Conservation (phyloP, 345 rosid species). For the Brassica incana region DNA sequence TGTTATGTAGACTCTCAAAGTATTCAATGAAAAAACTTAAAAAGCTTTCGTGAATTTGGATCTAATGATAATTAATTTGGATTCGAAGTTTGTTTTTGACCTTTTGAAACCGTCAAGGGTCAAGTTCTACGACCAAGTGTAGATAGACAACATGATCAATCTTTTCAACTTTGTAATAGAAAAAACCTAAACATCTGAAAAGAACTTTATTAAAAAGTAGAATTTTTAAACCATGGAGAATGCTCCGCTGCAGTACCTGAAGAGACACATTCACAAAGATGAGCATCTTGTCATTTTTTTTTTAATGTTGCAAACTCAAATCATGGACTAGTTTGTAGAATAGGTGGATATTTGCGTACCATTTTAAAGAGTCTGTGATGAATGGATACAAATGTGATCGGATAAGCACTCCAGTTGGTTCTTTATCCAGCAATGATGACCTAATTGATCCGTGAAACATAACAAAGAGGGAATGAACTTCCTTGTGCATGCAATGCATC, state of each 20-base stretch:
- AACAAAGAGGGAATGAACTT: slow-evolving; percentile 82
- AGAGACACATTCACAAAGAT: not conserved
- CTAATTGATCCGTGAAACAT: slow-evolving; percentile 87
- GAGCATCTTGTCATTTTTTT: not conserved
- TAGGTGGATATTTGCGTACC: slow-evolving; percentile 46
- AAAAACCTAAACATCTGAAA: not conserved
- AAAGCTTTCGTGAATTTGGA: slow-evolving; percentile 12
- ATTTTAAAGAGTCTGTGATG: slow-evolving; percentile 78
- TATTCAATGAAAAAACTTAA: no score
- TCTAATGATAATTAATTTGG: not conserved
- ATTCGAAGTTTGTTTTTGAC: not conserved
- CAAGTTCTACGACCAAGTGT: not conserved
- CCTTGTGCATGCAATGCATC: slow-evolving; percentile 84
- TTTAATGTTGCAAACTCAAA: not conserved
- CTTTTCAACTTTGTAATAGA: no score
- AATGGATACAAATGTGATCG: slow-evolving; percentile 83
- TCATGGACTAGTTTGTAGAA: not conserved
- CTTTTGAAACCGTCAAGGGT: not conserved
- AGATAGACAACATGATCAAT: not conserved
- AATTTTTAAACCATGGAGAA: slow-evolving; percentile 29
- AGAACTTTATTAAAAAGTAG: not conserved
- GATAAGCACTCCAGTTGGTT: slow-evolving; percentile 68
- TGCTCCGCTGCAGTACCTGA: slow-evolving; percentile 38
- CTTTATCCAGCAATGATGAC: slow-evolving; percentile 65
- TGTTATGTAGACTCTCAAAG: not conserved